Base-by-base conservation (phyloP, 2,329 filamentous ascomycete species). In the Colletotrichum filicis region DNA sequence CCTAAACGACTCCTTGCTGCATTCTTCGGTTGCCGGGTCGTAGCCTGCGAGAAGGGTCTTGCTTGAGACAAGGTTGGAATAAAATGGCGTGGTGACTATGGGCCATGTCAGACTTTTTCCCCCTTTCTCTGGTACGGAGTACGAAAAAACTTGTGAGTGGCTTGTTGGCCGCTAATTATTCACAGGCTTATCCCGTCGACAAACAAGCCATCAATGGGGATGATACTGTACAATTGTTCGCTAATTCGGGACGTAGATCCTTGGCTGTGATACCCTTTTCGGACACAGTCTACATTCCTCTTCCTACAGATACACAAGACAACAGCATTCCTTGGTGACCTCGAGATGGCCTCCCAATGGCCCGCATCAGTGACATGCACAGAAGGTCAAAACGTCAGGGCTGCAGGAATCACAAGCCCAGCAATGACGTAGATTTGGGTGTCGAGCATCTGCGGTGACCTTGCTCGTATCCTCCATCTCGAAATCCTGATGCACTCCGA, bases 1-100 rank as follows among this genome's bases (percentile, higher is more conserved):
- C 60, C 70, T 49, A 56, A 24, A 67, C 55, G 46, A 22, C 62
- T 56, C 59, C 70, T 62, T 59, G 30, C 53, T 59, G 32, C 70
- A 73, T 73, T 73, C 60, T 60, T 73, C 70, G 70, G 70, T 73
- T 70, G 70, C 66, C 66, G 59, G 66, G 70, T 70, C 46, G 56
- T 64, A 53, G 59, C 4, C 66, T 65, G 59, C 46, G 22, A 70
- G 55, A 68, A 73, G 70, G 70, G 70, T 70, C 55, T 65, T 35
- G 60, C 28, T 56, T 70, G 70, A 72, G 70, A 70, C 70, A 70
- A 30, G 35, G 68, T 55, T 70, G 60, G 70, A 55, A 70, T 42
- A 65, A 60, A 70, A 65, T 73, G 56, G 66, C 66, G 59, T 59
- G 59, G 60, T 72, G 69, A 58, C 53, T 63, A 52, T 59, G 52